Evolutionary conservation across 2,329 filamentous ascomycete genomes (phyloP).

Genomic region (Fusarium longipes): DNA sequence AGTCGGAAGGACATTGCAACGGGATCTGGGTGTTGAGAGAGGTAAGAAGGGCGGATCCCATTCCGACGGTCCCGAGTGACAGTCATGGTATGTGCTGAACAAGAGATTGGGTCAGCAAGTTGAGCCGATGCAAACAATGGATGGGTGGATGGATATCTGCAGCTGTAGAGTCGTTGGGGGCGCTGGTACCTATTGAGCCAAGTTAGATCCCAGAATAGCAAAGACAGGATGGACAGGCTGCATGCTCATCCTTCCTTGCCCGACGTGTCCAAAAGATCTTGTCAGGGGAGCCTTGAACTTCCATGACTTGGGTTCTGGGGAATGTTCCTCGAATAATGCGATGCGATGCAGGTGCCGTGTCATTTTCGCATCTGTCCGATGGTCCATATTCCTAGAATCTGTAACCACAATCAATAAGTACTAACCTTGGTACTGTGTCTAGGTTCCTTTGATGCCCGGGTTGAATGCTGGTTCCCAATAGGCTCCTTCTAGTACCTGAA

Average conservation of each 20-base stretch:
- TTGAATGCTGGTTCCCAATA: conserved; percentile 17
- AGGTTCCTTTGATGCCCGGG: not conserved
- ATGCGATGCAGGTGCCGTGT: conserved; percentile 31
- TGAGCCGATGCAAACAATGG: not conserved
- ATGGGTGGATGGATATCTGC: too few relatives aligned
- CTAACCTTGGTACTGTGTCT: not conserved
- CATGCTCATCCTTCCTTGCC: conserved; percentile 15
- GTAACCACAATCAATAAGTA: too few relatives aligned
- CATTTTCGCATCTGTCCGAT: conserved; percentile 35
- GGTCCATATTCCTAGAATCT: conserved; percentile 10
- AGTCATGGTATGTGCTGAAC: not conserved
- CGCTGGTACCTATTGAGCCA: conserved; percentile 5
- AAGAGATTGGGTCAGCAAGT: conserved; percentile 7
- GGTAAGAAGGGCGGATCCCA: conserved; percentile 25
- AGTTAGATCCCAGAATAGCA: not conserved
- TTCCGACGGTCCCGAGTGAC: conserved; percentile 22
- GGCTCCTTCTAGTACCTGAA: conserved; percentile 32
- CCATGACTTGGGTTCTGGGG: not conserved
- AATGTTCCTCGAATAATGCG: conserved; percentile 1
- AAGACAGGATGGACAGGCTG: not conserved
- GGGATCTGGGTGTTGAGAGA: conserved; percentile 5
- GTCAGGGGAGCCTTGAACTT: conserved; percentile 20
- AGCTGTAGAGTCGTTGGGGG: not conserved
- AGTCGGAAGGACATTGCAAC: conserved; percentile 8
- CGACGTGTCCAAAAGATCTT: conserved; percentile 16